Base-by-base conservation (phyloP, 176 grass and related monocot species). In the Raddia distichophylla region DNA sequence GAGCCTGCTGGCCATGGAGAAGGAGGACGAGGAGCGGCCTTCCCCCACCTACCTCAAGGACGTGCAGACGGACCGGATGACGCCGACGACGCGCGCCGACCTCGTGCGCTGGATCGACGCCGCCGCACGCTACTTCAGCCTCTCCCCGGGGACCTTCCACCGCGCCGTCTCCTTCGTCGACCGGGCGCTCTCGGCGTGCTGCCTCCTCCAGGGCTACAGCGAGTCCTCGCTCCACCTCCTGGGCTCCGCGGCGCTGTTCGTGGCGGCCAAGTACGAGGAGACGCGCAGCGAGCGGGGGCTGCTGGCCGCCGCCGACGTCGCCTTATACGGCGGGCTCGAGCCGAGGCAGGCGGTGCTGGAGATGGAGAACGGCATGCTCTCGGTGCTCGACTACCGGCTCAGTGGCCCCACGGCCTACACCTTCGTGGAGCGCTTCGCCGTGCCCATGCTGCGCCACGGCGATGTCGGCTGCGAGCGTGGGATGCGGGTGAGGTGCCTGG, bases 351-450 rank as follows among this genome's bases (percentile, higher is more conserved):
- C 68, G 20, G 52, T 84, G 71, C 71, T 76, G 7, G 16, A 50
- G 6, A 8, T 13, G 40, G 82, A 84, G 22, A 42, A 63, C 15
- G 8, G 10, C 40, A 65, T 76, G 22, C 63, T 84, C 5, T 52
- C 6, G 35, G 11, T 5, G 73, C 22, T 84, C 51, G 42, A 52
- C 0, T 69, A 69, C 71, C 82, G 43, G 49, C 71, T 83, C 35
- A 53, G 81, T 35, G 81, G 81, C 9, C 81, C 81, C 5, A 83
- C 81, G 35, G 81, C 71, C n/a, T 64, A 83, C 71, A 83, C 62
- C 0, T 83, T 83, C 81, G 37, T 83, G 0, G 40, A 54, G 5
- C 71, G 57, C 81, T 75, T 83, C 61, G 35, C 57, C 5, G n/a
- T 53, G 68, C 37, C 2, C 2, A 72, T 27, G 27, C 27, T 27